Evolutionary conservation across 164 flowering plant genomes (phyloP), one percentile per base, ranked within the genome.

Genomic region (Nymphaea colorata): DNA sequence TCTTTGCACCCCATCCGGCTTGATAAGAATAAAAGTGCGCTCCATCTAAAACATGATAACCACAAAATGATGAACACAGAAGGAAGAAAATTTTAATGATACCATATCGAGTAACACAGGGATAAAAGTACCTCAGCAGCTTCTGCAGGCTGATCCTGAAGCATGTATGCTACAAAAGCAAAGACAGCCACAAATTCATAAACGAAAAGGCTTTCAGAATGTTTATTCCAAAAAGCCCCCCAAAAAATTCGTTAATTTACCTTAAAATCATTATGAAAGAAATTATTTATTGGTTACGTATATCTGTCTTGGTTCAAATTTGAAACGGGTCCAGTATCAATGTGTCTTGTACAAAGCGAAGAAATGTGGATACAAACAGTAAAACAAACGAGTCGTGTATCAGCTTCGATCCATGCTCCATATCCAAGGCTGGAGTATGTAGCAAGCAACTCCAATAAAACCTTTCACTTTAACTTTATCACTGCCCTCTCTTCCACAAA

Each of bases 1-100:
- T 80, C 99, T 85, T 74, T 94, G 99, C 61, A 94, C 97, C 78
- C 99, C 99, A 81, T 94, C 99, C 59, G 97, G 99, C 81, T 94
- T 91, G 76, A 91, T 94, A 59, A 96, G 95, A 74, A 94, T 94
- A 78, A 94, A 94, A 68, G 96, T 94, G 61, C 91, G 86, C 80
- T 94, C 99, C 82, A 94, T 63, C 97, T 91, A 76, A 17, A 72
- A 41, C 65, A 15, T 72, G 10, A 63, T 66, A 41, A 55, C 44
- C 59, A 62, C 44, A 7, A 66, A 45, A 16, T 64, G 14, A 70
- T 4, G 25, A 10, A n/a, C 10, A 44, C 3, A 15, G 8, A 41
- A 61, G 57, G 43, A 44, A 10, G 8, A 17, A 6, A 62, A 25
- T 25, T 69, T 41, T 10, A 47, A 61, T 59, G 60, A 10, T 47